These are phyloP conservation scores for Hypoxylon trugodes DNA, from an alignment of 495 filamentous ascomycete species.

Conservation along the genomic window DNA sequence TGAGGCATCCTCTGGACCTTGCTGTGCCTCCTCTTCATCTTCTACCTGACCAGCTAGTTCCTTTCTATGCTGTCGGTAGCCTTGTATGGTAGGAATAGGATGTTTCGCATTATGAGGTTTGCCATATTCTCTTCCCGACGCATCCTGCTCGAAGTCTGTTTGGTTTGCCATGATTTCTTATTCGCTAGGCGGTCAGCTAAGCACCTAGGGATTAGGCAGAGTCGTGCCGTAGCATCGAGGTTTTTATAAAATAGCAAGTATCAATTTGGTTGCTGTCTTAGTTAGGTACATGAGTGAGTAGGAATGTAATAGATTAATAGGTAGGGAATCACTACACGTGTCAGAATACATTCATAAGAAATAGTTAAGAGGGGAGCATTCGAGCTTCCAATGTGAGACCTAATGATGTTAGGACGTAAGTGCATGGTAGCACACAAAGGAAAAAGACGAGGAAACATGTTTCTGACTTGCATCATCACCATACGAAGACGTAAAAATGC, in stretches of 20 bases:
- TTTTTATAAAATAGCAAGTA: neutral
- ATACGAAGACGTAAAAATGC: constrained; percentile 4
- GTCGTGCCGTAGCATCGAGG: neutral
- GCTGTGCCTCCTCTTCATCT: constrained; percentile 52
- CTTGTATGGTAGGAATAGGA: constrained; percentile 69
- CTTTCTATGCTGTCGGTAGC: constrained; percentile 65
- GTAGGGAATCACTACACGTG: too few relatives aligned
- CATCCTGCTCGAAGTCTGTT: constrained; percentile 58
- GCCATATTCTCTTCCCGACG: constrained; percentile 54
- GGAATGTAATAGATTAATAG: neutral
- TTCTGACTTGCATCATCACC: constrained; percentile 36
- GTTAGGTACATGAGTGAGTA: neutral
- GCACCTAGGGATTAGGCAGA: neutral
- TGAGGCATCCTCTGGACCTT: constrained; percentile 48
- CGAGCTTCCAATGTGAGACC: neutral
- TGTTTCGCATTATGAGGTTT: constrained; percentile 64
- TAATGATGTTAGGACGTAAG: constrained; percentile 4
- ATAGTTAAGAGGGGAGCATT: too few relatives aligned
- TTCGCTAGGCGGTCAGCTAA: neutral
- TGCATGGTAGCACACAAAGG: constrained; percentile 4
- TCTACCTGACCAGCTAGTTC: constrained; percentile 53
- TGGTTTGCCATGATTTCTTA: constrained; percentile 26
- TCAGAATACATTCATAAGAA: too few relatives aligned
- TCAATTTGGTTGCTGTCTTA: too few relatives aligned
- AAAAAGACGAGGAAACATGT: constrained; percentile 16